These are phyloP conservation scores for Neckera pumila DNA, from an alignment of 225 moss, liverwort and hornwort species.

Conservation along the genomic window DNA sequence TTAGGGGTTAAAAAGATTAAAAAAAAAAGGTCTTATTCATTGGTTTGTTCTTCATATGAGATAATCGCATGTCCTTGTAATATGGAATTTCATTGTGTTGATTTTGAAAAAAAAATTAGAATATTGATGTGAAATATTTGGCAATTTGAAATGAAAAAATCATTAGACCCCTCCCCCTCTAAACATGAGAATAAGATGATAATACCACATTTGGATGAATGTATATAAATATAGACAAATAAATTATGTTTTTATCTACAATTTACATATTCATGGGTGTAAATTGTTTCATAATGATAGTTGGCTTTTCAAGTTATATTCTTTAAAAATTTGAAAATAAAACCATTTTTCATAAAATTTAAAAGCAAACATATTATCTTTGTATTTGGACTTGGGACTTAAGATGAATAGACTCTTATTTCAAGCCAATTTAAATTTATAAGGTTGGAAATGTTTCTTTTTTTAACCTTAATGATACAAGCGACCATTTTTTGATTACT, in stretches of 20 bases:
- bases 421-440: not conserved
- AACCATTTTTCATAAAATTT: rapidly evolving
- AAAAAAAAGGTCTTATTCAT: not conserved
- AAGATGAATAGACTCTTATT: not conserved
- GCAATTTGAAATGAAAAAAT: not conserved
- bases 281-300: not conserved
- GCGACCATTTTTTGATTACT: no score
- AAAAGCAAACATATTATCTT: not conserved
- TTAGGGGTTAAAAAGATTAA: not conserved
- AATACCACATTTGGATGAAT: not conserved
- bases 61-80: not conserved
- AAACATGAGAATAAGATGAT: not conserved
- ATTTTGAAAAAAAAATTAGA: not conserved
- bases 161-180: rapidly evolving
- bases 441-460: not conserved
- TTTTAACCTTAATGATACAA: not conserved
- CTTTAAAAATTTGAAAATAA: not conserved
- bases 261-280: not conserved
- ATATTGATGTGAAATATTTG: not conserved
- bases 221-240: not conserved
- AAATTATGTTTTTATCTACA: not conserved
- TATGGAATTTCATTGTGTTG: not conserved
- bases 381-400: rapidly evolving
- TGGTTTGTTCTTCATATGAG: not conserved
- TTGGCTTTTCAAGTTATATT: not conserved